A percentile compares a stretch with the other conserved stretches of the same genome.
phyloP scores from a whole-genome alignment of 176 grass and related monocot species.

The Aechmea fasciata region DNA sequence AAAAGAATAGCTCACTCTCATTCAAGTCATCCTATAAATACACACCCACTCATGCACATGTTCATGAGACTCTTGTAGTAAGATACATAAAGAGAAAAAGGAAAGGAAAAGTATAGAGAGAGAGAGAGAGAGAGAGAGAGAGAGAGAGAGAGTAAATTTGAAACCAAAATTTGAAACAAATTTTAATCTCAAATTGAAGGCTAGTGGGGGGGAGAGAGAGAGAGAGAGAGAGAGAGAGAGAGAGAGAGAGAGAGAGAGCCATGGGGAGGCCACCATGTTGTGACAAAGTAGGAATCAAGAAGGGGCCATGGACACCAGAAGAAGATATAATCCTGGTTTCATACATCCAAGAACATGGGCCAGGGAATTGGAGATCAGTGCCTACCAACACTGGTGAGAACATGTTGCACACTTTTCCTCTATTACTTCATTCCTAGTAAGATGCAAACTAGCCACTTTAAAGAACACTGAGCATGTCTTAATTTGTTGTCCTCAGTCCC shows the following conservation, averaged over 20 bases:
- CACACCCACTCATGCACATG: background rate
- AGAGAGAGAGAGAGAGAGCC: background rate
- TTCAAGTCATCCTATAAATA: slow-evolving; percentile 1
- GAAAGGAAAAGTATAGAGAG: background rate
- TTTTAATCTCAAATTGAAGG: no score
- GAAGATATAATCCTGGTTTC: slow-evolving; percentile 5
- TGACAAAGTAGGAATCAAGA: background rate
- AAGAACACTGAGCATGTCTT: no score
- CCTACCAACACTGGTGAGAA: slow-evolving; percentile 3
- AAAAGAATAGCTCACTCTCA: background rate
- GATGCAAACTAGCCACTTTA: no score
- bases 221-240: background rate
- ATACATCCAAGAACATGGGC: slow-evolving; percentile 3
- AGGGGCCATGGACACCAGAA: background rate
- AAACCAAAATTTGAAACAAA: no score
- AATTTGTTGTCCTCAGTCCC: no score
- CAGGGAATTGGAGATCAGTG: background rate
- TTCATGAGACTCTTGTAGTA: background rate
- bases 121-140: background rate
- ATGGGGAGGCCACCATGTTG: background rate
- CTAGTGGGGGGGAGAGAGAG: background rate
- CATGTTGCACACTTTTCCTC: no score
- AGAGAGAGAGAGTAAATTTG: background rate
- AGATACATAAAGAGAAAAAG: background rate
- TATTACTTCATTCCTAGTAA: no score